Evolutionary conservation across 352 stramenopile species (phyloP).

Genomic region (Phytopythium vexans): DNA sequence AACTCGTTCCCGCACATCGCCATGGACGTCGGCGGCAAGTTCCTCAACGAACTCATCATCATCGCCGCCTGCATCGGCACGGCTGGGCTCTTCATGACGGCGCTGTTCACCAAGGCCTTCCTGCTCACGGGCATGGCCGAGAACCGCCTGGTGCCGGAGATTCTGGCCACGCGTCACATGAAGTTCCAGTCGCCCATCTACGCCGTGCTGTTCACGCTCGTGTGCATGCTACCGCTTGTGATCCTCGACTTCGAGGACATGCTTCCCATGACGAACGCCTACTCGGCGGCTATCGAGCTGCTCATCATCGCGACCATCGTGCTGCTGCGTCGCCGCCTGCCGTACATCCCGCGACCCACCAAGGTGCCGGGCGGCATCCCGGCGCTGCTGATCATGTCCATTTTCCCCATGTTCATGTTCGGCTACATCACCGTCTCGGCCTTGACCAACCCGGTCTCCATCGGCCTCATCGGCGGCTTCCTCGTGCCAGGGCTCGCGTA

Average conservation of each 20-base stretch:
- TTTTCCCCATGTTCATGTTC: slow-evolving; percentile 39
- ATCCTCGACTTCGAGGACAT: slow-evolving; percentile 66
- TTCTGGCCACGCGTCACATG: slow-evolving; percentile 56
- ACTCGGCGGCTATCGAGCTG: slow-evolving; percentile 80
- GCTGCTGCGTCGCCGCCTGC: slow-evolving; percentile 71
- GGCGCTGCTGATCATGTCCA: slow-evolving; percentile 26
- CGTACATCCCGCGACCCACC: slow-evolving; percentile 66
- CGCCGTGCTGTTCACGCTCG: slow-evolving; percentile 28
- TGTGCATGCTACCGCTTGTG: slow-evolving; percentile 38
- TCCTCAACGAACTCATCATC: slow-evolving; percentile 83
- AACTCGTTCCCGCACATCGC: slow-evolving; percentile 86
- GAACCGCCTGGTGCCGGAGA: slow-evolving; percentile 71
- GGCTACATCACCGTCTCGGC: slow-evolving; percentile 50
- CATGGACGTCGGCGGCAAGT: slow-evolving; percentile 70
- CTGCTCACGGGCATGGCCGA: slow-evolving; percentile 81
- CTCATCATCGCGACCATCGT: slow-evolving; percentile 90
- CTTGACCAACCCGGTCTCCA: slow-evolving; percentile 22
- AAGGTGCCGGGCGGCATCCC: slow-evolving; percentile 42
- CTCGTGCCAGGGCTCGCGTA: slow-evolving; percentile 36
- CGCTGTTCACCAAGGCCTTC: slow-evolving; percentile 88
- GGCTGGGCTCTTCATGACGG: slow-evolving; percentile 88
- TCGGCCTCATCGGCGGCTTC: slow-evolving; percentile 27
- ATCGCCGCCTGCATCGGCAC: slow-evolving; percentile 70
- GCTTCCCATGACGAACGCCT: slow-evolving; percentile 89
- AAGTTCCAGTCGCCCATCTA: slow-evolving; percentile 35